Percentiles rank a stretch among this genome's conserved stretches.
Evolutionary conservation across 2,329 filamentous ascomycete species (phyloP).

Genomic region (Xylariomycetidae sp.): DNA sequence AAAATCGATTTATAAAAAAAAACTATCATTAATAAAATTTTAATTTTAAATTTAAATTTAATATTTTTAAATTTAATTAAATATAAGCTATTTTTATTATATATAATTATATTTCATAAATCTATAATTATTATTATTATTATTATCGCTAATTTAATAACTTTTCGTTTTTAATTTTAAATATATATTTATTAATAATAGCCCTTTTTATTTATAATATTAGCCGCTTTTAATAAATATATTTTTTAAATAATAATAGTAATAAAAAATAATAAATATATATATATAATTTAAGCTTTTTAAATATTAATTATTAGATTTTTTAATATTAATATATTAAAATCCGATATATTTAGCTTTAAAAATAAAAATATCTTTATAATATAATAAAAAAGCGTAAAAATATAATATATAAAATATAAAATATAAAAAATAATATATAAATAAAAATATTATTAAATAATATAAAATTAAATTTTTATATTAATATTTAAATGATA

Average conservation of each 20-base stretch:
- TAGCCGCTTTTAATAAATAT: background rate
- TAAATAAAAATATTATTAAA: background rate
- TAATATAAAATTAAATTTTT: background rate
- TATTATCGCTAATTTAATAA: no score
- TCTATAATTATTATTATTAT: no score
- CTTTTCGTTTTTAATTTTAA: constrained; percentile 1
- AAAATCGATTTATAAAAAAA: no score
- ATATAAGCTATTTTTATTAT: no score
- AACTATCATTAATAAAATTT: no score
- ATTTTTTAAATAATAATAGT: background rate
- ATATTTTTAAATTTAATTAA: no score
- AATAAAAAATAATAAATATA: background rate
- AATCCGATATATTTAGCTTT: background rate
- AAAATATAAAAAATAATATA: constrained; percentile 1
- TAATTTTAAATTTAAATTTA: no score
- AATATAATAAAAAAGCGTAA: no score
- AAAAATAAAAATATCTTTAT: background rate
- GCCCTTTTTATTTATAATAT: background rate
- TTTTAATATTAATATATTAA: background rate
- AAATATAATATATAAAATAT: background rate
- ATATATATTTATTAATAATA: constrained; percentile 1
- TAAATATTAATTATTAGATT: background rate
- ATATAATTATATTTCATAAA: no score
- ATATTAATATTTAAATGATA: background rate
- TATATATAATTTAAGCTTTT: background rate